Conservation (phyloP, 163 green algal genomes). For the Chlamydomonas reinhardtii region DNA sequence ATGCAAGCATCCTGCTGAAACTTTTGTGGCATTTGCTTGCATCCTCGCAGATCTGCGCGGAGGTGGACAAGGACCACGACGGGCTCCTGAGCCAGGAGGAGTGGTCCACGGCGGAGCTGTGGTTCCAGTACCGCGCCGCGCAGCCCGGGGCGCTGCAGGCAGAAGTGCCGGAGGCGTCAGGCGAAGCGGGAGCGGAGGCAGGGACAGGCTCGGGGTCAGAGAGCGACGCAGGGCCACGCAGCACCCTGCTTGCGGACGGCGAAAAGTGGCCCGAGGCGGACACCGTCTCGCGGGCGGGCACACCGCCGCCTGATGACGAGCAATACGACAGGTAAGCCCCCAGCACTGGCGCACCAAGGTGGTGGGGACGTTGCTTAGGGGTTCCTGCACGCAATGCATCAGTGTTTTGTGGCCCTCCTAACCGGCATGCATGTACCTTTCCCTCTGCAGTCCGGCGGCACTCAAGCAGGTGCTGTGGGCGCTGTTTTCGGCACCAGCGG, state of each 20-base stretch:
- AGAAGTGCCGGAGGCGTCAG: not conserved
- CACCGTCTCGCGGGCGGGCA: not conserved
- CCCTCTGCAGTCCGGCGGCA: slow-evolving; percentile 1
- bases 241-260: not conserved
- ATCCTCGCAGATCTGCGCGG: slow-evolving; percentile 45
- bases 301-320: slow-evolving; percentile 18
- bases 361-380: no score
- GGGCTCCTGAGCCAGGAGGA: slow-evolving; percentile 62
- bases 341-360: not conserved
- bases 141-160: slow-evolving; percentile 13
- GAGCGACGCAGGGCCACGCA: not conserved
- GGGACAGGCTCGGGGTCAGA: not conserved
- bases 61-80: slow-evolving; percentile 64
- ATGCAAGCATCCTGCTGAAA: no score
- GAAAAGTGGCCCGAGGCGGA: slow-evolving; percentile 3
- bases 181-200: not conserved
- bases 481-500: slow-evolving; percentile 47
- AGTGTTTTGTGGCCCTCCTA: no score
- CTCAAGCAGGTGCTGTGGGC: slow-evolving; percentile 69
- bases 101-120: slow-evolving; percentile 63
- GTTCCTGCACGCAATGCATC: no score
- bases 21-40: no score
- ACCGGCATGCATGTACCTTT: no score
- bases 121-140: slow-evolving; percentile 67
- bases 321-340: slow-evolving; percentile 40